phyloP scores from a whole-genome alignment of 495 filamentous ascomycete genomes.

The Annulohypoxylon nitens region DNA sequence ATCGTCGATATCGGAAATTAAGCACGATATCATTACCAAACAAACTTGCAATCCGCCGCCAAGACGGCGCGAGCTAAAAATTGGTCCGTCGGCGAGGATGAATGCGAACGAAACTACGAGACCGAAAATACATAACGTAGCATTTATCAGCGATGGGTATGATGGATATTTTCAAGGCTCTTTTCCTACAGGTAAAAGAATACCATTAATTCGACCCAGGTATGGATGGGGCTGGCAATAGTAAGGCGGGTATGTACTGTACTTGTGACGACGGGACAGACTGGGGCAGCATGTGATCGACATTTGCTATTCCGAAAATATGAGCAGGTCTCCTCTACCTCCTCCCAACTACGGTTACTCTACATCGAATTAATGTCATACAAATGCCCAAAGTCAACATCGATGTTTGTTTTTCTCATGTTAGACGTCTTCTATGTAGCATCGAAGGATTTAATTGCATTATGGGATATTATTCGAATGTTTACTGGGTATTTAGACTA shows the following conservation, averaged over 20 bases:
- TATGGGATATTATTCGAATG: neutral
- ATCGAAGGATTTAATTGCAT: slow-evolving; percentile 17
- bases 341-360: slow-evolving; percentile 9
- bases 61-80: slow-evolving; percentile 25
- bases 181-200: neutral
- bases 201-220: neutral
- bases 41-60: slow-evolving; percentile 30
- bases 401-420: neutral
- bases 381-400: neutral
- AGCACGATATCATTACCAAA: slow-evolving; percentile 34
- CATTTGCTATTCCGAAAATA: slow-evolving; percentile 4
- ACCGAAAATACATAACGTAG: slow-evolving; percentile 5
- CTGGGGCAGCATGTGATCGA: slow-evolving; percentile 1
- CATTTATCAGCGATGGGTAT: slow-evolving; percentile 4
- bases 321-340: slow-evolving; percentile 1
- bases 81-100: slow-evolving; percentile 10
- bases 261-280: slow-evolving; percentile 2
- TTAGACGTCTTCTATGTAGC: neutral
- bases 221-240: slow-evolving; percentile 1
- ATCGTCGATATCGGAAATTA: slow-evolving; percentile 38
- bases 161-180: neutral
- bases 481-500: neutral
- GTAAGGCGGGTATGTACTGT: slow-evolving; percentile 23
- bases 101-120: neutral
- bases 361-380: slow-evolving; percentile 13